Evolutionary conservation across 2,329 filamentous ascomycete species (phyloP).

Genomic region (Atkinsonella texensis): DNA sequence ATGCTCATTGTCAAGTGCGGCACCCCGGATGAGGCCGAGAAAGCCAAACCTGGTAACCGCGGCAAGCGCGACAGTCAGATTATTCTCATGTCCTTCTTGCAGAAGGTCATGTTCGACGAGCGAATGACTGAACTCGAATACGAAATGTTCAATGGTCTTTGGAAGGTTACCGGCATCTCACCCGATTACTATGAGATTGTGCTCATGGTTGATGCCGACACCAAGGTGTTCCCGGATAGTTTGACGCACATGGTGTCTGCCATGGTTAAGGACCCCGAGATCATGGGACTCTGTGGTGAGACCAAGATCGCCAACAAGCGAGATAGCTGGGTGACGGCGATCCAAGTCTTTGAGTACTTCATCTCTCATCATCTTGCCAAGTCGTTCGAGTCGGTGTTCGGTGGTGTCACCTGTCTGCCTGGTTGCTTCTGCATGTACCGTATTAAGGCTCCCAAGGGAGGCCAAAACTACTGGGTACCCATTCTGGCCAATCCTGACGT

Average conservation of each 20-base stretch:
- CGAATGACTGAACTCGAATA: slow-evolving; percentile 99
- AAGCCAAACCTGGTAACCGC: slow-evolving; percentile 87
- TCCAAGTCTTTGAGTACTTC: slow-evolving; percentile 99
- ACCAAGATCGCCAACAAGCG: slow-evolving; percentile 99
- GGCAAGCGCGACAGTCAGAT: slow-evolving; percentile 99
- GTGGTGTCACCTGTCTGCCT: slow-evolving; percentile 95
- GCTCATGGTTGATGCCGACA: slow-evolving; percentile 98
- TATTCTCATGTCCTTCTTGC: slow-evolving; percentile 96
- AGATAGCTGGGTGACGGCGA: slow-evolving; percentile 88
- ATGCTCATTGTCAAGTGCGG: slow-evolving; percentile 93
- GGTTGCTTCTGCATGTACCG: slow-evolving; percentile 99
- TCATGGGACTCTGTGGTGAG: slow-evolving; percentile 98
- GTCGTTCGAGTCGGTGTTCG: slow-evolving; percentile 96
- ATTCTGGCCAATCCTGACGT: slow-evolving; percentile 97
- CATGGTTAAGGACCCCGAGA: slow-evolving; percentile 97
- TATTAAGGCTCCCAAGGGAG: slow-evolving; percentile 97
- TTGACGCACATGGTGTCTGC: slow-evolving; percentile 98
- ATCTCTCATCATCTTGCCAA: slow-evolving; percentile 96
- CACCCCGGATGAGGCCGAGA: slow-evolving; percentile 71
- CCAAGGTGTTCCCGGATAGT: slow-evolving; percentile 97
- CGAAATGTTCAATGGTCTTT: slow-evolving; percentile 98
- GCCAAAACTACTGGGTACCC: slow-evolving; percentile 98
- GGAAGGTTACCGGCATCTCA: slow-evolving; percentile 96
- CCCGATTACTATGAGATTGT: slow-evolving; percentile 97
- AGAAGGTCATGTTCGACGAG: slow-evolving; percentile 99